A percentile compares a stretch with the other conserved stretches of the same genome.
phyloP scores from a whole-genome alignment of 495 filamentous ascomycete genomes.

The Thozetella sp. region DNA sequence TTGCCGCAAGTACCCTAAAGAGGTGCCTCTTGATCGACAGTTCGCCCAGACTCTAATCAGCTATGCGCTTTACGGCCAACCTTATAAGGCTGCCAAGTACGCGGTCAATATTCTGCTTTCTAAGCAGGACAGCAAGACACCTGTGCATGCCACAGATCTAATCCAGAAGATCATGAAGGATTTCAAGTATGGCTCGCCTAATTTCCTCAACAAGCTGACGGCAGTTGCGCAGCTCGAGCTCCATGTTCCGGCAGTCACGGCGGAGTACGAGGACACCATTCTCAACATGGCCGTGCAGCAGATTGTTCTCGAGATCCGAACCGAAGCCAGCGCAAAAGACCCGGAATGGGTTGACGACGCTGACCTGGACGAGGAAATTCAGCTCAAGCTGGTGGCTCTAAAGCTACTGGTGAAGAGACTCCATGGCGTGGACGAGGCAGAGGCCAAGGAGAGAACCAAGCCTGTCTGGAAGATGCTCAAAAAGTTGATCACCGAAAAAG shows the following conservation, averaged over 20 bases:
- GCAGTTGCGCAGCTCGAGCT: conserved; percentile 82
- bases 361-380: conserved; percentile 74
- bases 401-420: conserved; percentile 87
- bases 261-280: conserved; percentile 74
- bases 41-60: conserved; percentile 78
- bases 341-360: conserved; percentile 69
- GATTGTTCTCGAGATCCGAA: conserved; percentile 71
- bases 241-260: conserved; percentile 71
- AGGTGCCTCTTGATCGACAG: conserved; percentile 83
- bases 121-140: conserved; percentile 77
- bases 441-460: conserved; percentile 58
- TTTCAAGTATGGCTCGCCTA: conserved; percentile 73
- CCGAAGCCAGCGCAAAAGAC: conserved; percentile 49
- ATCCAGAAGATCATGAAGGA: conserved; percentile 71
- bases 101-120: conserved; percentile 88
- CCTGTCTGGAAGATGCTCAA: conserved; percentile 79
- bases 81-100: conserved; percentile 85
- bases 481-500: conserved; percentile 69
- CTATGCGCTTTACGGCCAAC: conserved; percentile 80
- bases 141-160: conserved; percentile 80
- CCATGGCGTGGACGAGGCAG: conserved; percentile 63
- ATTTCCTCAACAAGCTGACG: conserved; percentile 84
- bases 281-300: conserved; percentile 77
- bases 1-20: conserved; percentile 78
- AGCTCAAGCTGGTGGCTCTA: conserved; percentile 86